Evolutionary conservation across 495 filamentous ascomycete species (phyloP).

Genomic region (Rhypophila decipiens): DNA sequence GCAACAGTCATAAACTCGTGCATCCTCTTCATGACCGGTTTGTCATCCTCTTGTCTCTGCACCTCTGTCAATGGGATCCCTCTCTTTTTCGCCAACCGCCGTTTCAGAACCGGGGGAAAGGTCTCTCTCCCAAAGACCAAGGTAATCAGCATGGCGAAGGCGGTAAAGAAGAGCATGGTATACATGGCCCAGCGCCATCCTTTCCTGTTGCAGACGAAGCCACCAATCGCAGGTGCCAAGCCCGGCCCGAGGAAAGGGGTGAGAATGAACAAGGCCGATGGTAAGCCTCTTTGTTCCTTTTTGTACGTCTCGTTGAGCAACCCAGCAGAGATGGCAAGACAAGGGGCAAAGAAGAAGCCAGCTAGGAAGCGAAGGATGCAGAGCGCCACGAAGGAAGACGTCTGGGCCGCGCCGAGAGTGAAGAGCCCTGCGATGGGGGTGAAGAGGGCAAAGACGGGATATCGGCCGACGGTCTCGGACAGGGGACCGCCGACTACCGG

Average conservation of each 20-base stretch:
- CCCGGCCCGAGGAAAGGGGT: slow-evolving; percentile 54
- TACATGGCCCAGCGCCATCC: slow-evolving; percentile 57
- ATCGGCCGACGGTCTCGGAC: slow-evolving; percentile 50
- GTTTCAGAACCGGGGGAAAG: slow-evolving; percentile 56
- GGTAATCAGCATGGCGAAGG: slow-evolving; percentile 41
- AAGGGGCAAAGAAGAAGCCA: slow-evolving; percentile 49
- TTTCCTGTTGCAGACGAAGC: slow-evolving; percentile 52
- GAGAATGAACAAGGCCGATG: slow-evolving; percentile 45
- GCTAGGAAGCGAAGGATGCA: slow-evolving; percentile 57
- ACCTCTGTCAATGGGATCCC: slow-evolving; percentile 29
- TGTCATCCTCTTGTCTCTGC: too few relatives aligned
- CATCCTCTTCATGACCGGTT: slow-evolving; percentile 26
- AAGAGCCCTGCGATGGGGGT: slow-evolving; percentile 54
- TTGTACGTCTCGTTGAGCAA: slow-evolving; percentile 48
- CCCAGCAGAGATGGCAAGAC: slow-evolving; percentile 50
- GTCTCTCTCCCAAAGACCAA: slow-evolving; percentile 49
- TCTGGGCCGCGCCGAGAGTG: slow-evolving; percentile 53
- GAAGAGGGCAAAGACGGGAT: slow-evolving; percentile 43
- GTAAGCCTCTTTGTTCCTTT: slow-evolving; percentile 37
- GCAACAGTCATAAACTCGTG: slow-evolving; percentile 49
- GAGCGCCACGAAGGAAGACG: slow-evolving; percentile 49
- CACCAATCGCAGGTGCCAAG: slow-evolving; percentile 54
- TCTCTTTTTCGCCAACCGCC: slow-evolving; percentile 39
- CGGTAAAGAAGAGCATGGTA: slow-evolving; percentile 30
- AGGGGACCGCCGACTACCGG: slow-evolving; percentile 55